Percentiles rank a stretch among this genome's conserved stretches.
Evolutionary conservation across 345 rosid genomes (phyloP).

Genomic region (Populus euphratica): DNA sequence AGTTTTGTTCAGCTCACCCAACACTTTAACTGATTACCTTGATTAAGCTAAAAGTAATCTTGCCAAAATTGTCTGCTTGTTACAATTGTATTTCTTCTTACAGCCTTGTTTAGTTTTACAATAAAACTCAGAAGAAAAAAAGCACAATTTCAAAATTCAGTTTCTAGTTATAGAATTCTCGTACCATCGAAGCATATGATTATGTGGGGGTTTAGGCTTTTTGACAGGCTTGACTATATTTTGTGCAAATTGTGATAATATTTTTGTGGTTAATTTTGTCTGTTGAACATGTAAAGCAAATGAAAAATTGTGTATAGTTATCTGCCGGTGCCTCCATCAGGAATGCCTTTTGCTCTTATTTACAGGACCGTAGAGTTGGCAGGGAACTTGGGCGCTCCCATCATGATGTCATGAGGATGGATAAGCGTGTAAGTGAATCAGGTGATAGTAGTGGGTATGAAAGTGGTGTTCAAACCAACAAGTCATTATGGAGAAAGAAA

Average conservation of each 20-base stretch:
- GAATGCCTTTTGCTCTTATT: constrained; percentile 4
- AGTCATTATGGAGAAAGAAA: constrained; percentile 40
- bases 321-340: neutral
- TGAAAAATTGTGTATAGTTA: neutral
- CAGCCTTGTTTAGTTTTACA: neutral
- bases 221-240: neutral
- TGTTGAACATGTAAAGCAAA: neutral
- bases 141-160: too few species aligned
- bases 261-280: neutral
- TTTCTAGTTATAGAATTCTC: too few species aligned
- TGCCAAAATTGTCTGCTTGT: too few species aligned
- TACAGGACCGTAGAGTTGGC: constrained; percentile 59
- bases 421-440: constrained; percentile 53
- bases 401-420: constrained; percentile 34
- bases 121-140: too few species aligned
- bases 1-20: neutral
- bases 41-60: neutral
- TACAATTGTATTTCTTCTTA: neutral
- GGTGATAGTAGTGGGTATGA: constrained; percentile 78
- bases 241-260: neutral
- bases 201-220: neutral
- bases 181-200: too few species aligned
- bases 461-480: constrained; percentile 44
- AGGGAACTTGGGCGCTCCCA: constrained; percentile 42
- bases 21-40: neutral